Base-by-base conservation (phyloP, 2,329 filamentous ascomycete genomes). In the Diplodia scrobiculata region DNA sequence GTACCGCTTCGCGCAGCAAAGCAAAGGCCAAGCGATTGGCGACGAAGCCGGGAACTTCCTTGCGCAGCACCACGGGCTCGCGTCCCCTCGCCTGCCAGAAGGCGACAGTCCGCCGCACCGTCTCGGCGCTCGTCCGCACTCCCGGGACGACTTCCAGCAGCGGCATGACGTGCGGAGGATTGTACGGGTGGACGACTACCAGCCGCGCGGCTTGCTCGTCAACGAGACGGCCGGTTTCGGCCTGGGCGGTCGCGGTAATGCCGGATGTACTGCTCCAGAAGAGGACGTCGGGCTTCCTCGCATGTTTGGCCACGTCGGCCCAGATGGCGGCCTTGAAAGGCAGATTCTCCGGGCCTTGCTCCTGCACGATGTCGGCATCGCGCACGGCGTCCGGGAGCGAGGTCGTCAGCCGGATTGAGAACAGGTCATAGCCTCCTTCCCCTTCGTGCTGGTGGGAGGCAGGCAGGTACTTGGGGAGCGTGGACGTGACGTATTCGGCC, bases 141-240 rank as follows among this genome's bases (percentile, higher is more conserved):
- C 78, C 80, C 0, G 84, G 84, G 0, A 87, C 85, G 36, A 87
- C 77, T 72, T 88, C 85, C 2, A 87, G 73, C 1, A 88, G 71
- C 0, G 86, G 86, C 83, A 87, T 86, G 63, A 87, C 80, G 68
- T 87, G 84, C 1, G 85, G 86, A 25, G 84, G 86, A 65, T 87
- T 87, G 73, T 84, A 88, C 0, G 86, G 85, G 71, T 87, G 86
- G 3, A 86, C 84, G 1, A 87, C 82, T 0, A 87, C 68, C 2
- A 88, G 71, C 1, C 84, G 75, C 14, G 27, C 63, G 2, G 63
- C 63, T 11, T 50, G 50, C 3, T 6, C 52, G 9, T 65, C 52
- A 14, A 38, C 41, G 10, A 65, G 29, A 5, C n/a, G 51, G n/a
- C 72, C 68, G 59, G 74, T 27, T 29, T 66, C 66, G 9, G 73